Evolutionary conservation across 2,329 filamentous ascomycete genomes (phyloP).

Genomic region (Colletotrichum sp.): DNA sequence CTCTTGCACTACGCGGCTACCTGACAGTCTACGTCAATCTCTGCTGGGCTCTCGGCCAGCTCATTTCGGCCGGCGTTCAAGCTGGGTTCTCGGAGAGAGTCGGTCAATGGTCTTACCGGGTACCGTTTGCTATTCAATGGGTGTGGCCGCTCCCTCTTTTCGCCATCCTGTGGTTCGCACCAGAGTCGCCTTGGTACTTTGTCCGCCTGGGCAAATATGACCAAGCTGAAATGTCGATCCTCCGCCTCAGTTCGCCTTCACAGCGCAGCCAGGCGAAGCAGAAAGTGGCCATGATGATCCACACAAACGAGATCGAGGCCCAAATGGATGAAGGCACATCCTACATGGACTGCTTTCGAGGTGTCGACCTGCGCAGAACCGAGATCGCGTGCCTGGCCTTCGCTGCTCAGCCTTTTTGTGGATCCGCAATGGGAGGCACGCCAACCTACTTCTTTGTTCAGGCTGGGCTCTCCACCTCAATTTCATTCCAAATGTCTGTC

Average conservation of each 20-base stretch:
- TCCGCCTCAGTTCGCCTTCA: neutral
- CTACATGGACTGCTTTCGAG: conserved; percentile 49
- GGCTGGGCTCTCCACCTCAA: conserved; percentile 29
- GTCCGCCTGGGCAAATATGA: neutral
- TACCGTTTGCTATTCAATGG: conserved; percentile 30
- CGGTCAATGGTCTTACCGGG: conserved; percentile 27
- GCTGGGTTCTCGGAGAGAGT: conserved; percentile 25
- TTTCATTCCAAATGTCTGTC: conserved; percentile 28
- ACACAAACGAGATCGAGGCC: conserved; percentile 23
- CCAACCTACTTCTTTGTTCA: conserved; percentile 40
- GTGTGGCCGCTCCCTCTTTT: conserved; percentile 24
- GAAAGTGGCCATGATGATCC: conserved; percentile 23
- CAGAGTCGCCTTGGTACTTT: neutral
- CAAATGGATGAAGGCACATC: conserved; percentile 37
- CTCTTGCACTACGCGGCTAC: conserved; percentile 44
- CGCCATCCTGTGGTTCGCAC: conserved; percentile 4
- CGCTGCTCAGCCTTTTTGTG: conserved; percentile 35
- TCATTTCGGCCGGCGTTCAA: conserved; percentile 31
- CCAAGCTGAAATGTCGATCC: neutral
- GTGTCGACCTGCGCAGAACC: conserved; percentile 42
- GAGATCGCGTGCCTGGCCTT: conserved; percentile 39
- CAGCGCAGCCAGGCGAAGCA: neutral
- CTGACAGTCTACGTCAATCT: conserved; percentile 24
- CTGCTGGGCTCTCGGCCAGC: neutral
- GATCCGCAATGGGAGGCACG: conserved; percentile 26